Evolutionary conservation across 176 grass and related monocot genomes (phyloP), one percentile per base, ranked within the genome.

Genomic region (Zoysia pacifica): DNA sequence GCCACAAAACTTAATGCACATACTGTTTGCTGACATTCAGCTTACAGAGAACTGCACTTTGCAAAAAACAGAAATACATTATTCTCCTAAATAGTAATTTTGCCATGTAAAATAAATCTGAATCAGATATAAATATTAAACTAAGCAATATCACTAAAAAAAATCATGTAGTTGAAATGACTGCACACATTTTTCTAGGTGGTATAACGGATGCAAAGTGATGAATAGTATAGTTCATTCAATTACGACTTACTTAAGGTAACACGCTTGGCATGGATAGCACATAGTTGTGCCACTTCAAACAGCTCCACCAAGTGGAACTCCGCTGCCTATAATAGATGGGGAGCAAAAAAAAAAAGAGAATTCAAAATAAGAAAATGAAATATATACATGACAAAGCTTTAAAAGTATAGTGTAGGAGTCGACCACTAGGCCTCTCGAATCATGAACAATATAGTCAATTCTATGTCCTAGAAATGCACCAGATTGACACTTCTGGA

Each of bases 261-360:
- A 69, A 91, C 83, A 38, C 86, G 86, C 69, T 55, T 91, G 11
- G 86, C 83, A 84, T 91, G 89, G 83, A 94, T 72, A 36, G 92
- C 83, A 37, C 88, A 94, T 5, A 89, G 83, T 67, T 91, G 82
- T 15, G 89, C 62, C 16, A 76, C 59, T 69, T 87, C 77, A 6
- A 94, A 87, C 40, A 94, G 8, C 11, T 86, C 89, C 13, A 91
- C 37, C n/a, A 91, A 20, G 58, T 85, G 82, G 38, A 20, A 89
- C 70, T 94, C 92, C 46, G 92, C 68, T 40, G 89, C 92, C 92
- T 94, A 64, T 38, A 83, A 64, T 38, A 83, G 46, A 76, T 7
- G 37, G n/a, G 71, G 20, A 60, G 15, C 42, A 65, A 84, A 50
- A 48, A 20, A 20, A 20, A 53, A 11, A 5, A 14, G n/a, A 58